Base-by-base conservation (phyloP, 2,329 filamentous ascomycete genomes). In the Dothistroma pini region DNA sequence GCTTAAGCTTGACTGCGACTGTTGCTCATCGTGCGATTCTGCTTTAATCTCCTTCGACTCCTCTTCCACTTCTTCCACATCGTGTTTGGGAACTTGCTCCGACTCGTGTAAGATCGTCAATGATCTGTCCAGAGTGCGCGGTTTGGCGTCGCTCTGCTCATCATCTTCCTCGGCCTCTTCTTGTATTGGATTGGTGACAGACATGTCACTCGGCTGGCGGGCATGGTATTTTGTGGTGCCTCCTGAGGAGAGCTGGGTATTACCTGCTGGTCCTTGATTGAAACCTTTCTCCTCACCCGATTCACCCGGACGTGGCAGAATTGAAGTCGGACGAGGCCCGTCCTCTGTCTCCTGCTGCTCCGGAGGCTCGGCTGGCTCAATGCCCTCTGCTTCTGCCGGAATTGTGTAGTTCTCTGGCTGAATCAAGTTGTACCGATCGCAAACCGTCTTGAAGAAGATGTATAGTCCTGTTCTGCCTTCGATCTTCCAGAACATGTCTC, bases 361-460 rank as follows among this genome's bases (percentile, higher is more conserved):
- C 25, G 54, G 57, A 19, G 63, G 63, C 5, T 76, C 75, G 21
- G 67, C 54, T 54, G 72, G 66, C 57, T 93, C 90, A 1, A 53
- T 78, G 0, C 93, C 93, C 75, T 97, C 93, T 3, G 95, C 93
- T 75, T 97, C 93, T 2, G 90, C 86, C 0, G 95, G 93, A 50
- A 99, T 86, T 62, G 96, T 97, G 78, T 97, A 97, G 74, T 96
- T 97, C 77, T 97, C 95, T 55, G 91, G 87, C 0, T 92, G 92
- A 32, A 99, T 86, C 62, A 97, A 82, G 68, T 89, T 88, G 76
- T 96, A 97, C 69, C 89, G 83, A 74, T 99, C 95, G 76, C 93
- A 97, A 22, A 97, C 93, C 0, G 89, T 95, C 82, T 97, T 97
- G 83, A 97, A 99, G 71, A 99, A 89, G 60, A 96, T 86, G 74